A percentile compares a stretch with the other conserved stretches of the same genome.
Evolutionary conservation across 2,329 filamentous ascomycete genomes (phyloP).

Genomic region (Colletotrichum endophyticum): DNA sequence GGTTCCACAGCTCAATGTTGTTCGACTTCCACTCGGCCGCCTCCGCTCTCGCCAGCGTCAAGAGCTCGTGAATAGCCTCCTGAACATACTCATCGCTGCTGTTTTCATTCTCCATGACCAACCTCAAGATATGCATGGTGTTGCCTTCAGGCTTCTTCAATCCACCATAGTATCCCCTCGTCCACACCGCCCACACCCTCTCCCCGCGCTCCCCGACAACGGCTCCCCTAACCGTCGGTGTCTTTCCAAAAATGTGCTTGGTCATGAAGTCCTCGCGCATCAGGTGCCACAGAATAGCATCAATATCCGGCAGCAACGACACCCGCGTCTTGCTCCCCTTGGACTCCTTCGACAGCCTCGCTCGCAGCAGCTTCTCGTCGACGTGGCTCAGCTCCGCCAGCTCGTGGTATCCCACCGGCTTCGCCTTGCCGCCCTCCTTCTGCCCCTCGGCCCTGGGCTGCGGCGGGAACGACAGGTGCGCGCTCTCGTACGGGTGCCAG

Average conservation of each 20-base stretch:
- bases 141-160: conserved; percentile 62
- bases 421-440: conserved; percentile 28
- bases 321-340: conserved; percentile 55
- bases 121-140: conserved; percentile 70
- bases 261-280: conserved; percentile 82
- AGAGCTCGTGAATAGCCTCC: conserved; percentile 63
- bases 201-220: conserved; percentile 58
- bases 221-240: conserved; percentile 72
- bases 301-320: conserved; percentile 71
- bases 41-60: conserved; percentile 71
- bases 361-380: conserved; percentile 68
- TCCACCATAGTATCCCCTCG: conserved; percentile 66
- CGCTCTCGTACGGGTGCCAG: conserved; percentile 77
- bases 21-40: conserved; percentile 74
- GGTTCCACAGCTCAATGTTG: conserved; percentile 85
- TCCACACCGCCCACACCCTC: conserved; percentile 79
- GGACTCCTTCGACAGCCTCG: conserved; percentile 46
- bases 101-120: conserved; percentile 67
- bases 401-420: conserved; percentile 62
- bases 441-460: conserved; percentile 23
- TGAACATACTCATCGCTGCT: conserved; percentile 46
- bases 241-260: conserved; percentile 60
- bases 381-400: conserved; percentile 65
- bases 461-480: conserved; percentile 70
- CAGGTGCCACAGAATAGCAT: conserved; percentile 78